A percentile compares a stretch with the other conserved stretches of the same genome.
These are phyloP conservation scores for Colletotrichum spinosum DNA, from an alignment of 2,329 filamentous ascomycete genomes.

Conservation along the genomic window DNA sequence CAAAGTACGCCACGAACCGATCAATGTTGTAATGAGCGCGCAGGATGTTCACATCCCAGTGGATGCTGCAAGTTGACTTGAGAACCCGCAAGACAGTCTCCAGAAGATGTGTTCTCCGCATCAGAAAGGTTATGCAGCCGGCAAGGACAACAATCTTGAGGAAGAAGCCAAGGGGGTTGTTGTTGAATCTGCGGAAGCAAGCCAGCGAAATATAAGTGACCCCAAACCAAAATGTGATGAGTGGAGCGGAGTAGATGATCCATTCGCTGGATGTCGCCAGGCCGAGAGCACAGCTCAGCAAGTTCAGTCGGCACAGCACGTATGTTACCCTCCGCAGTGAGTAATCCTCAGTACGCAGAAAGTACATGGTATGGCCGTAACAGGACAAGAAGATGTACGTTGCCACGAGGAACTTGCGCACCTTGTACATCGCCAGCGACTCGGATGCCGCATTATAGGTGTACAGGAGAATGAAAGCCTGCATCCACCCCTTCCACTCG, in stretches of 20 bases:
- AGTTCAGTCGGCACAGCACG: constrained; percentile 65
- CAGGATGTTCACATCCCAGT: constrained; percentile 61
- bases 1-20: constrained; percentile 66
- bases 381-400: constrained; percentile 72
- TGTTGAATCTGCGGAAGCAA: constrained; percentile 54
- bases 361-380: constrained; percentile 71
- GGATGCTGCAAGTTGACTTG: constrained; percentile 52
- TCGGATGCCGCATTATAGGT: constrained; percentile 65
- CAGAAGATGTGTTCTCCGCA: constrained; percentile 24
- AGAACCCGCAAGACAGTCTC: constrained; percentile 29
- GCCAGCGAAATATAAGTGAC: constrained; percentile 65
- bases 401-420: constrained; percentile 65
- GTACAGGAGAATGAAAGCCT: constrained; percentile 63
- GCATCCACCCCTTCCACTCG: constrained; percentile 77
- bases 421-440: constrained; percentile 63
- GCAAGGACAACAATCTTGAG: constrained; percentile 61
- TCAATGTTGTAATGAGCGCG: constrained; percentile 64
- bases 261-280: constrained; percentile 67
- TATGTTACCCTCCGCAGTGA: constrained; percentile 62
- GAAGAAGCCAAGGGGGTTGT: constrained; percentile 54
- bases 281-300: constrained; percentile 63
- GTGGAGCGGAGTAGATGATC: constrained; percentile 65
- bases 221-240: constrained; percentile 72
- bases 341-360: constrained; percentile 67
- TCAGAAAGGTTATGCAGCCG: constrained; percentile 41